A percentile compares a stretch with the other conserved stretches of the same genome.
phyloP scores from a whole-genome alignment of 2,329 filamentous ascomycete genomes.

The Plectosphaerella plurivora region DNA sequence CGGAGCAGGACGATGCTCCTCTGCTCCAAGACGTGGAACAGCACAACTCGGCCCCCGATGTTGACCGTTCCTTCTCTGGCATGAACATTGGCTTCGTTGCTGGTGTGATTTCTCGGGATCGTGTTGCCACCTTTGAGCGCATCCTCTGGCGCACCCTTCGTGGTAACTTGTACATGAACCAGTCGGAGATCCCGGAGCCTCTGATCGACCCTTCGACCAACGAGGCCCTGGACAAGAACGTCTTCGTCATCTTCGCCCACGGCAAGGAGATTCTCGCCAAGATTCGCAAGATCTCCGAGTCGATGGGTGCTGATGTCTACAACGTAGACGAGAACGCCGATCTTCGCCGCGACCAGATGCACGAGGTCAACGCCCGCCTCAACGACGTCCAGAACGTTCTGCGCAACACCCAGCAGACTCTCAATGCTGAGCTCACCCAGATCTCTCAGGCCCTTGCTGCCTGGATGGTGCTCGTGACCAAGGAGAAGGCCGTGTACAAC shows the following conservation, averaged over 20 bases:
- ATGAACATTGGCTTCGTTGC: conserved; percentile 99
- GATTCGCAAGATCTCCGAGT: conserved; percentile 98
- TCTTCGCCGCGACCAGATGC: conserved; percentile 88
- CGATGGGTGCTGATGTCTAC: conserved; percentile 91
- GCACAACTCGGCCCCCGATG: conserved; percentile 61
- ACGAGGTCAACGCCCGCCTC: conserved; percentile 92
- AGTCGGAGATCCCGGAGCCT: conserved; percentile 93
- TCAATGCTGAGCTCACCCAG: conserved; percentile 88
- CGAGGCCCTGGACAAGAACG: conserved; percentile 91
- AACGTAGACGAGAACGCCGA: conserved; percentile 97
- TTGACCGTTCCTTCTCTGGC: conserved; percentile 83
- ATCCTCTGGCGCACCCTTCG: conserved; percentile 96
- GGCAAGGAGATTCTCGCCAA: conserved; percentile 98
- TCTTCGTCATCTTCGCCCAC: conserved; percentile 98
- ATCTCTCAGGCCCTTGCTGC: conserved; percentile 89
- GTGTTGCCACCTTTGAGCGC: conserved; percentile 91
- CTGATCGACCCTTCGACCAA: conserved; percentile 91
- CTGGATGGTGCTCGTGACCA: conserved; percentile 97
- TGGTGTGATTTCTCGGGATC: conserved; percentile 88
- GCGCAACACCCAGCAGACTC: conserved; percentile 88
- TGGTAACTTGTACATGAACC: conserved; percentile 99
- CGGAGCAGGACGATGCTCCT: conserved; percentile 87
- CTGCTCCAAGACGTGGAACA: conserved; percentile 91
- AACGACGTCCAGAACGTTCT: conserved; percentile 89
- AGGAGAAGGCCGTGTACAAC: conserved; percentile 97